Conservation (phyloP, 768 basidiomycete species). For the Trametes coccinea region DNA sequence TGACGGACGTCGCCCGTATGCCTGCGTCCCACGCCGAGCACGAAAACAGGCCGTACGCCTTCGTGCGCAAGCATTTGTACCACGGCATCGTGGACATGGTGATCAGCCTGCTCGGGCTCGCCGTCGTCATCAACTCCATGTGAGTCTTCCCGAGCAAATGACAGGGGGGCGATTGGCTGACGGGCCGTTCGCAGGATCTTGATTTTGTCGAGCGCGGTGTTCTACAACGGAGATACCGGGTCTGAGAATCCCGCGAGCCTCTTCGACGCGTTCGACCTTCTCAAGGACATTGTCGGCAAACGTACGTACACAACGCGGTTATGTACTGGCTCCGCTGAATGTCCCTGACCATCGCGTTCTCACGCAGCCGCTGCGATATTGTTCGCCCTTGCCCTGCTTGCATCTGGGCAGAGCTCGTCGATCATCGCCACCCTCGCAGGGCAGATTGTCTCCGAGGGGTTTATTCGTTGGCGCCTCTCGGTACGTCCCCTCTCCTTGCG, state of each 20-base stretch:
- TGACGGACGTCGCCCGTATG: slow-evolving; percentile 32
- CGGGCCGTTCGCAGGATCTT: slow-evolving; percentile 57
- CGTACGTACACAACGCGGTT: slow-evolving; percentile 37
- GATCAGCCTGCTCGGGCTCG: slow-evolving; percentile 74
- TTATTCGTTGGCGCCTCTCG: slow-evolving; percentile 83
- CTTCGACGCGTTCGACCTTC: slow-evolving; percentile 81
- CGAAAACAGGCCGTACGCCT: slow-evolving; percentile 36
- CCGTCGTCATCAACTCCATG: slow-evolving; percentile 86
- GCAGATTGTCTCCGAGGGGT: slow-evolving; percentile 89
- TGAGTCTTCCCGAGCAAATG: slow-evolving; percentile 35
- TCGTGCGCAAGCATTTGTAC: slow-evolving; percentile 42
- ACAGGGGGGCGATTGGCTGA: slow-evolving; percentile 1
- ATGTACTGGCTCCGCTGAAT: not conserved
- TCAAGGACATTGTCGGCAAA: slow-evolving; percentile 65
- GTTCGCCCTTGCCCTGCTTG: slow-evolving; percentile 84
- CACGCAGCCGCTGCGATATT: slow-evolving; percentile 72
- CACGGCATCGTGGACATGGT: slow-evolving; percentile 50
- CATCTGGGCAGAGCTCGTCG: slow-evolving; percentile 86
- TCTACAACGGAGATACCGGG: slow-evolving; percentile 56
- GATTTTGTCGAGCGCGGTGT: slow-evolving; percentile 80
- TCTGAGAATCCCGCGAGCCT: slow-evolving; percentile 63
- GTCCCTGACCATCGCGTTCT: not conserved
- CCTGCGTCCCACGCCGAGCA: slow-evolving; percentile 45
- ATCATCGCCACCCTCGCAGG: slow-evolving; percentile 89
- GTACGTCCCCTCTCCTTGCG: slow-evolving; percentile 36